Percentiles rank a stretch among this genome's conserved stretches.
Evolutionary conservation across 2,329 filamentous ascomycete genomes (phyloP).

Genomic region (Periconia digitata): DNA sequence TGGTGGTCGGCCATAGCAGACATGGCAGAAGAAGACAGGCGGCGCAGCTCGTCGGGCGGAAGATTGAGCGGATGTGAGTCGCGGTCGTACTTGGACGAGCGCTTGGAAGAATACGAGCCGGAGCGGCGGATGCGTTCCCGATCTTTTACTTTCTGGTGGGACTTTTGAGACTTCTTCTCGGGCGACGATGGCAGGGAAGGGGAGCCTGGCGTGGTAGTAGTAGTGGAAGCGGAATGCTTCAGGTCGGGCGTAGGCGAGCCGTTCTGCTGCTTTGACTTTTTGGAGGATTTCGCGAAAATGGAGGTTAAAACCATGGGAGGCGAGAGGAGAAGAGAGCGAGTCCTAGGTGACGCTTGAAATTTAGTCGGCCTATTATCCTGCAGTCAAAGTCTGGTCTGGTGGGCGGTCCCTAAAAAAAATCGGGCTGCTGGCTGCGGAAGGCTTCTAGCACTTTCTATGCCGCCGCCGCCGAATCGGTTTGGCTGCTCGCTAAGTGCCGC

Average conservation of each 20-base stretch:
- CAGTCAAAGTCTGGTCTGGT: constrained; percentile 30
- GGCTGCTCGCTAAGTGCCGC: constrained; percentile 20
- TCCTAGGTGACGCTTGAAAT: constrained; percentile 29
- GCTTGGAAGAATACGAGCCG: constrained; percentile 36
- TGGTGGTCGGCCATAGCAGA: constrained; percentile 62
- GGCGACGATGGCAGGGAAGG: constrained; percentile 37
- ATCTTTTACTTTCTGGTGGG: constrained; percentile 34
- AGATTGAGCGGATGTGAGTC: constrained; percentile 88
- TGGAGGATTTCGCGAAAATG: constrained; percentile 41
- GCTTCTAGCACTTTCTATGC: constrained; percentile 39
- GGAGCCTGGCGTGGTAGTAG: constrained; percentile 26
- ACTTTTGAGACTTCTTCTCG: constrained; percentile 43
- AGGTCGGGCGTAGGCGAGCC: constrained; percentile 13
- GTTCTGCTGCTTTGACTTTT: constrained; percentile 36
- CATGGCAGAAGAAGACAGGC: constrained; percentile 69
- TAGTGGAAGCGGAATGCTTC: constrained; percentile 24
- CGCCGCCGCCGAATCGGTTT: constrained; percentile 6
- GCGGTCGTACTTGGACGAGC: constrained; percentile 54
- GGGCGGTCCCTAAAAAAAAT: constrained; percentile 24
- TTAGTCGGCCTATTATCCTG: constrained; percentile 20
- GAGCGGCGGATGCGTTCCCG: constrained; percentile 33
- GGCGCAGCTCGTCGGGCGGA: constrained; percentile 82
- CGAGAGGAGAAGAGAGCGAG: constrained; percentile 18
- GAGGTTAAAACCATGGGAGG: constrained; percentile 42
- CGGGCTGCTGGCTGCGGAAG: constrained; percentile 21